phyloP scores from a whole-genome alignment of 441 rosid genomes.

The Corymbia citriodora region DNA sequence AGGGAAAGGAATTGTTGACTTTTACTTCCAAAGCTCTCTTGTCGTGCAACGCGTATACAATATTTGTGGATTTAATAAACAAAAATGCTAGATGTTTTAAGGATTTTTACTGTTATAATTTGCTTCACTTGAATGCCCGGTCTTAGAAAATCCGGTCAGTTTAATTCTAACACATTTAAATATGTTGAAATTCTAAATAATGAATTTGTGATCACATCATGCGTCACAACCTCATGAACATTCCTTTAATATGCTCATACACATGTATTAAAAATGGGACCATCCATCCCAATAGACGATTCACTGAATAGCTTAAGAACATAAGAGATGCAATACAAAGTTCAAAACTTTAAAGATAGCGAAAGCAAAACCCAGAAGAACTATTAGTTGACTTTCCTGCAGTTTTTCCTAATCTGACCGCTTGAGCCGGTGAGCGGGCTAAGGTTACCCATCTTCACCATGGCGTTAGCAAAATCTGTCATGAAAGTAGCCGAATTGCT shows the following conservation, averaged over 20 bases:
- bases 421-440: slow-evolving; percentile 34
- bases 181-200: background rate
- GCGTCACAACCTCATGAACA: background rate
- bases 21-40: background rate
- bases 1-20: background rate
- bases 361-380: background rate
- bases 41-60: background rate
- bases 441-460: slow-evolving; percentile 28
- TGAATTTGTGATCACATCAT: background rate
- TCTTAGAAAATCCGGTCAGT: background rate
- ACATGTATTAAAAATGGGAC: background rate
- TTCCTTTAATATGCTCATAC: background rate
- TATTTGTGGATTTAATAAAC: background rate
- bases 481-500: slow-evolving; percentile 6
- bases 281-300: background rate
- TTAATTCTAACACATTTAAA: background rate
- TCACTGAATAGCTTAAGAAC: background rate
- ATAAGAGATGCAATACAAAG: background rate
- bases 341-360: background rate
- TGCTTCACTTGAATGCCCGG: background rate
- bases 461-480: slow-evolving; percentile 30
- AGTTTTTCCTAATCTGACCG: slow-evolving; percentile 35
- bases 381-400: slow-evolving; percentile 21
- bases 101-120: background rate
- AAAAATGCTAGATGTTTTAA: background rate